Conservation (phyloP, 352 stramenopile genomes). For the Pythium myriotylum region DNA sequence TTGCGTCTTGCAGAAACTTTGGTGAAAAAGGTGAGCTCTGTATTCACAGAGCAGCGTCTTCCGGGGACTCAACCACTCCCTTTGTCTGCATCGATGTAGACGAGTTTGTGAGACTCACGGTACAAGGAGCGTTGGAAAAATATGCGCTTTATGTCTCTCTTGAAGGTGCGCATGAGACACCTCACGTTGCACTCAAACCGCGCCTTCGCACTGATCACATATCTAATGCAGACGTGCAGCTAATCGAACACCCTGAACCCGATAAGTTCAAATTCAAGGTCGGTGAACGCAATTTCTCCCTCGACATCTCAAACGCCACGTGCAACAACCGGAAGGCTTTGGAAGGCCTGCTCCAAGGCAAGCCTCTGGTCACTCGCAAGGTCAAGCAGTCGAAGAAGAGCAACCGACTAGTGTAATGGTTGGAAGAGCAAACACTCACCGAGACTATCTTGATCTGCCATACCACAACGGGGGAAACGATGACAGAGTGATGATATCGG, state of each 20-base stretch:
- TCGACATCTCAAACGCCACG: constrained; percentile 55
- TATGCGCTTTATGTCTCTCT: constrained; percentile 30
- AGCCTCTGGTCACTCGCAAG: constrained; percentile 68
- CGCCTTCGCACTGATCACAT: constrained; percentile 4
- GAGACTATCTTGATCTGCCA: too few relatives aligned
- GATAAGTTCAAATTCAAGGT: constrained; percentile 68
- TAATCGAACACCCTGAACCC: constrained; percentile 52
- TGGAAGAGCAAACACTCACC: neutral
- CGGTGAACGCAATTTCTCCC: constrained; percentile 46
- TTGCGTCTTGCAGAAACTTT: constrained; percentile 61
- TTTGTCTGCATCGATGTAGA: too few relatives aligned
- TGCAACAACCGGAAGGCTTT: constrained; percentile 69
- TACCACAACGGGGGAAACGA: too few relatives aligned
- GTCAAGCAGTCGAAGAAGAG: constrained; percentile 67
- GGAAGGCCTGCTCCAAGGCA: constrained; percentile 68
- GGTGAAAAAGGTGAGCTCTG: constrained; percentile 45
- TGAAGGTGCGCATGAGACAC: constrained; percentile 6
- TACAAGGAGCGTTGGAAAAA: constrained; percentile 53
- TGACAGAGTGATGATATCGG: too few relatives aligned
- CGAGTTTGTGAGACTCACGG: constrained; percentile 46
- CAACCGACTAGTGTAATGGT: constrained; percentile 5
- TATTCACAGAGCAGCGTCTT: neutral
- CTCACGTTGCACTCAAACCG: too few relatives aligned
- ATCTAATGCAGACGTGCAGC: constrained; percentile 68
- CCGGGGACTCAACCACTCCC: too few relatives aligned